Conservation (phyloP, 1,139 yeast species). For the Debaryomyces subglobosus region DNA sequence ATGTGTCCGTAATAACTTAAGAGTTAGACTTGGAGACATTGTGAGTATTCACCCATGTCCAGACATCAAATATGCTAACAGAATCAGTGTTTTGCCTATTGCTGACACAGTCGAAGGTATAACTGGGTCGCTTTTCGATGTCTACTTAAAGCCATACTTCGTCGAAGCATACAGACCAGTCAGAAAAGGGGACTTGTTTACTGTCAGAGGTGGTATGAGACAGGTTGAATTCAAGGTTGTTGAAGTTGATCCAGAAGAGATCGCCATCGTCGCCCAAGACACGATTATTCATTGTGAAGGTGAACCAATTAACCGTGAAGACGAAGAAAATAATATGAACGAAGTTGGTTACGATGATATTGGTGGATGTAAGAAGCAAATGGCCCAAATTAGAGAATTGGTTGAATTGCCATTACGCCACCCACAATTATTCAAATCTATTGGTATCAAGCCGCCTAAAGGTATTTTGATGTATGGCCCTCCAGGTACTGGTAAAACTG, state of each 20-base stretch:
- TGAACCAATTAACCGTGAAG: slow-evolving; percentile 98
- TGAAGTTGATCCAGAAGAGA: slow-evolving; percentile 96
- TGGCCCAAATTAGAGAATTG: slow-evolving; percentile 97
- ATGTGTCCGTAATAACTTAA: slow-evolving; percentile 91
- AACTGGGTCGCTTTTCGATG: slow-evolving; percentile 97
- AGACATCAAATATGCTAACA: slow-evolving; percentile 90
- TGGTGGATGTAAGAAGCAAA: slow-evolving; percentile 98
- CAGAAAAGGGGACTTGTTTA: slow-evolving; percentile 94
- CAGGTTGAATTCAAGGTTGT: slow-evolving; percentile 98
- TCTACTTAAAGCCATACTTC: slow-evolving; percentile 94
- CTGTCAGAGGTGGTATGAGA: slow-evolving; percentile 98
- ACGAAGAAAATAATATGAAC: slow-evolving; percentile 92
- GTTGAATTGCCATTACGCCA: slow-evolving; percentile 96
- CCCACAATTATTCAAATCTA: slow-evolving; percentile 93
- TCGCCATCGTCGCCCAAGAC: slow-evolving; percentile 97
- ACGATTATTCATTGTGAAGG: slow-evolving; percentile 99
- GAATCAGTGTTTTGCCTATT: slow-evolving; percentile 95
- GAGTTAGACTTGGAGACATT: slow-evolving; percentile 93
- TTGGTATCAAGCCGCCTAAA: slow-evolving; percentile 97
- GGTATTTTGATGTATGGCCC: slow-evolving; percentile 98
- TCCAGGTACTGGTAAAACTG: slow-evolving; percentile 98
- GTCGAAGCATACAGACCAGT: slow-evolving; percentile 99
- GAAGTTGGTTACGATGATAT: slow-evolving; percentile 99
- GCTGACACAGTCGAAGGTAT: slow-evolving; percentile 98
- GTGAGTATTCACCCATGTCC: slow-evolving; percentile 94